Evolutionary conservation across 177 flowering plant species (phyloP).

Genomic region (Vitis hybrid): DNA sequence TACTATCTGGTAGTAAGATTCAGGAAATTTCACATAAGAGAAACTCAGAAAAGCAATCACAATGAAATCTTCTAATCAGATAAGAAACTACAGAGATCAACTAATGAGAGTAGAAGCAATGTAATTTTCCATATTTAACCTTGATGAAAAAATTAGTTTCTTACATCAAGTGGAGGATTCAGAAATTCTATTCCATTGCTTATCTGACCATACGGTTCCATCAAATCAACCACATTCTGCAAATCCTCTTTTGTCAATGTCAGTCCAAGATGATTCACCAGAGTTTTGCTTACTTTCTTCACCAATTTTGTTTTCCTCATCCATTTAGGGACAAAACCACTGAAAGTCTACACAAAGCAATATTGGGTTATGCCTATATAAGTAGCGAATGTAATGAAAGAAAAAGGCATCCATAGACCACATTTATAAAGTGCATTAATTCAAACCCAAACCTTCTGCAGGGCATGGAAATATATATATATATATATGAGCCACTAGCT

Average conservation of each 20-base stretch:
- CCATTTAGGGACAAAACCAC: slow-evolving; percentile 59
- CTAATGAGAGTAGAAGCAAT: slow-evolving; percentile 1
- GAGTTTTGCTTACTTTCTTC: slow-evolving; percentile 55
- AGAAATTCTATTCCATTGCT: slow-evolving; percentile 86
- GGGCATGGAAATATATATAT: background rate
- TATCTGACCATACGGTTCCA: slow-evolving; percentile 98
- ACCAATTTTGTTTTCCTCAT: slow-evolving; percentile 58
- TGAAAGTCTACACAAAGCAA: slow-evolving; percentile 58
- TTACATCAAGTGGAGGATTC: slow-evolving; percentile 88
- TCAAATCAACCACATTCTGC: slow-evolving; percentile 79
- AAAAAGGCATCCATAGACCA: background rate
- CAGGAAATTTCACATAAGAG: background rate
- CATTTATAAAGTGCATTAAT: background rate
- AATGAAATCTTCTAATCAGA: background rate
- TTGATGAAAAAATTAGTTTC: slow-evolving; percentile 17
- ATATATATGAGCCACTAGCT: too few relatives aligned
- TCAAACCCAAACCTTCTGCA: background rate
- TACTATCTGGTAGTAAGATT: background rate
- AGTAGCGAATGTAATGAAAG: slow-evolving; percentile 1
- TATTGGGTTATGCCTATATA: background rate
- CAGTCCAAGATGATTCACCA: slow-evolving; percentile 89
- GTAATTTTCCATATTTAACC: background rate
- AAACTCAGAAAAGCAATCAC: background rate
- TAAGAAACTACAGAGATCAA: background rate
- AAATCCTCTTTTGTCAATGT: slow-evolving; percentile 73